A percentile compares a stretch with the other conserved stretches of the same genome.
Evolutionary conservation across 805 yeast species (phyloP).

Genomic region (Maudiozyma saulgeensis): DNA sequence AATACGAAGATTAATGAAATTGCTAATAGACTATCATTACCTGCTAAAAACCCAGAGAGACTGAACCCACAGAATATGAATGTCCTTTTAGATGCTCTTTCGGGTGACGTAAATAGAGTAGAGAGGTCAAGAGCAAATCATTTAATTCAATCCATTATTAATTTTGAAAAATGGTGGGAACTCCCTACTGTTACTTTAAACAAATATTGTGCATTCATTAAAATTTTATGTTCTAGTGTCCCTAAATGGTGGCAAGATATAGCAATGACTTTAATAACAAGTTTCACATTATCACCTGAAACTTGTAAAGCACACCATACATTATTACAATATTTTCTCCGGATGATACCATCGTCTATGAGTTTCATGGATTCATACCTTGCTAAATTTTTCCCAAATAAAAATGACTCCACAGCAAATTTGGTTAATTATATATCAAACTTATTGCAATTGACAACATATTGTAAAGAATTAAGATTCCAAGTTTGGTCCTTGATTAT

Average conservation of each 20-base stretch:
- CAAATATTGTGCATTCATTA: slow-evolving; percentile 60
- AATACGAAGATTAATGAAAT: slow-evolving; percentile 47
- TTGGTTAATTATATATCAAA: slow-evolving; percentile 59
- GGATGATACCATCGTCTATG: slow-evolving; percentile 74
- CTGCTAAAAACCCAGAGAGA: slow-evolving; percentile 43
- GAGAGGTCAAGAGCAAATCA: slow-evolving; percentile 42
- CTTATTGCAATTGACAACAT: slow-evolving; percentile 46
- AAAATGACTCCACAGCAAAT: slow-evolving; percentile 46
- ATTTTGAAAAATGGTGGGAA: slow-evolving; percentile 51
- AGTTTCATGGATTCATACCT: slow-evolving; percentile 51
- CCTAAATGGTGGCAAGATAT: slow-evolving; percentile 90
- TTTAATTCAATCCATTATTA: slow-evolving; percentile 53
- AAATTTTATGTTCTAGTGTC: slow-evolving; percentile 69
- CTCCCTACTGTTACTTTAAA: slow-evolving; percentile 36
- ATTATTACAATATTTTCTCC: slow-evolving; percentile 52
- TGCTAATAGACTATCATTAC: slow-evolving; percentile 49
- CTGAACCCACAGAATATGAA: slow-evolving; percentile 44
- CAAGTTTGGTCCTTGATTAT: slow-evolving; percentile 72
- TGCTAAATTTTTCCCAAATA: slow-evolving; percentile 67
- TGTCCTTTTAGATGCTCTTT: slow-evolving; percentile 47
- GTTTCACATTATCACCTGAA: slow-evolving; percentile 36
- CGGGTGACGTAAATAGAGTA: slow-evolving; percentile 57
- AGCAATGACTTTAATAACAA: slow-evolving; percentile 54
- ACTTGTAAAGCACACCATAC: slow-evolving; percentile 49
- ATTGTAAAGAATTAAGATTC: slow-evolving; percentile 67